Evolutionary conservation across 345 rosid genomes (phyloP).

Genomic region (Lagerstroemia speciosa): DNA sequence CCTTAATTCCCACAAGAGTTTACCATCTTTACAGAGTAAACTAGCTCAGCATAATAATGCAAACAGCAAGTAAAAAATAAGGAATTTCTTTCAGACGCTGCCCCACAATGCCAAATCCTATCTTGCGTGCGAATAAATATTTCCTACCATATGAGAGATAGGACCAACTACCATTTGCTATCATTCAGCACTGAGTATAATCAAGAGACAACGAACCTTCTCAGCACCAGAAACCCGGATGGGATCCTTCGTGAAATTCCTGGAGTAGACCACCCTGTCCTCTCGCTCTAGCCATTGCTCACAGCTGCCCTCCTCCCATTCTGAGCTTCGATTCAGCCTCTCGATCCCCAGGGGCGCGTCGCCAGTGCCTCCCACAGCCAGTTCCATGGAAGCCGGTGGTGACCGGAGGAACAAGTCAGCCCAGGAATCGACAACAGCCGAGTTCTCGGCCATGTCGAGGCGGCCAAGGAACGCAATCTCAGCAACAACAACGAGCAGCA

Average conservation of each 20-base stretch:
- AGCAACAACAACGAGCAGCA: slow-evolving; percentile 53
- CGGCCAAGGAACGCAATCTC: slow-evolving; percentile 82
- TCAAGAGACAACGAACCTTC: slow-evolving; percentile 18
- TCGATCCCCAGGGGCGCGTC: slow-evolving; percentile 1
- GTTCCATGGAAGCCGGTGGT: slow-evolving; percentile 5
- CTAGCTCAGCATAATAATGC: not conserved
- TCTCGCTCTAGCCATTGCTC: slow-evolving; percentile 72
- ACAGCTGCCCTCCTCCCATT: slow-evolving; percentile 36
- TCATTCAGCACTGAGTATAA: not conserved
- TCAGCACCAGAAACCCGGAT: slow-evolving; percentile 47
- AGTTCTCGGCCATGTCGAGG: slow-evolving; percentile 60
- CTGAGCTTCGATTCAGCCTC: slow-evolving; percentile 13
- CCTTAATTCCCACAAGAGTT: not conserved
- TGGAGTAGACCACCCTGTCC: slow-evolving; percentile 53
- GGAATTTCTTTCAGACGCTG: too few relatives aligned
- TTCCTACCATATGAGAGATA: too few relatives aligned
- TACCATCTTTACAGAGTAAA: not conserved
- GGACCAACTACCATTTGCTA: too few relatives aligned
- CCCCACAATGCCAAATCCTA: not conserved
- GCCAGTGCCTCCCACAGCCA: slow-evolving; percentile 1
- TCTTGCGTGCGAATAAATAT: too few relatives aligned
- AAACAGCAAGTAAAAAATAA: not conserved
- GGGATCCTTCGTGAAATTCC: slow-evolving; percentile 73
- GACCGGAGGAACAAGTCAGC: slow-evolving; percentile 46
- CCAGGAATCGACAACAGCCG: slow-evolving; percentile 59